Percentiles rank a stretch among this genome's conserved stretches.
Evolutionary conservation across 1,284 basidiomycete genomes (phyloP).

Genomic region (Sparassis latifolia): DNA sequence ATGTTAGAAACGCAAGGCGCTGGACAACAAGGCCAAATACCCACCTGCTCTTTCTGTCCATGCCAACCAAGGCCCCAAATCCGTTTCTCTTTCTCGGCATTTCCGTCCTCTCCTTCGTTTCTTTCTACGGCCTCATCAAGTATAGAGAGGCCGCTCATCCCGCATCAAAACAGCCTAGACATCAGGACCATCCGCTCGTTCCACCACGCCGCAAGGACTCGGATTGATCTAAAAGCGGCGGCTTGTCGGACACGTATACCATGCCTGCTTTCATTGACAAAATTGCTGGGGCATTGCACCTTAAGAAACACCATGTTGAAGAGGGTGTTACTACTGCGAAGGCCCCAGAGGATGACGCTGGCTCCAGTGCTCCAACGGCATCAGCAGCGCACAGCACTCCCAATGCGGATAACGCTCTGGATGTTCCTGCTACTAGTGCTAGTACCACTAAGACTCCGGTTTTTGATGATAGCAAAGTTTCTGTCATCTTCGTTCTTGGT

Average conservation of each 20-base stretch:
- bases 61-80: slow-evolving; percentile 42
- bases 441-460: slow-evolving; percentile 27
- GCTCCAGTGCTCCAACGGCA: neutral
- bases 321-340: neutral
- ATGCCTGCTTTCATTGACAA: slow-evolving; percentile 46
- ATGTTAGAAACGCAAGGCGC: slow-evolving; percentile 15
- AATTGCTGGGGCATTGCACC: slow-evolving; percentile 40
- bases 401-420: too few species aligned
- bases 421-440: neutral
- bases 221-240: neutral
- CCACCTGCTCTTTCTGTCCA: slow-evolving; percentile 8
- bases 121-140: slow-evolving; percentile 51
- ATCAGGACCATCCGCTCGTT: slow-evolving; percentile 58
- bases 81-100: slow-evolving; percentile 55
- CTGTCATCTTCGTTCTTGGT: slow-evolving; percentile 93
- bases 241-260: slow-evolving; percentile 1
- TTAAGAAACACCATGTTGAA: slow-evolving; percentile 19
- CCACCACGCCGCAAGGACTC: slow-evolving; percentile 47
- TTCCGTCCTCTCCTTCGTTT: slow-evolving; percentile 45
- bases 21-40: slow-evolving; percentile 11
- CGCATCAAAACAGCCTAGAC: slow-evolving; percentile 55
- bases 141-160: slow-evolving; percentile 51
- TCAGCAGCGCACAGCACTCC: neutral
- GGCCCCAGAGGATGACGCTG: neutral
- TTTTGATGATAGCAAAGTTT: slow-evolving; percentile 75